These are phyloP conservation scores for Pisolithus microcarpus DNA, from an alignment of 768 basidiomycete species.

Conservation along the genomic window DNA sequence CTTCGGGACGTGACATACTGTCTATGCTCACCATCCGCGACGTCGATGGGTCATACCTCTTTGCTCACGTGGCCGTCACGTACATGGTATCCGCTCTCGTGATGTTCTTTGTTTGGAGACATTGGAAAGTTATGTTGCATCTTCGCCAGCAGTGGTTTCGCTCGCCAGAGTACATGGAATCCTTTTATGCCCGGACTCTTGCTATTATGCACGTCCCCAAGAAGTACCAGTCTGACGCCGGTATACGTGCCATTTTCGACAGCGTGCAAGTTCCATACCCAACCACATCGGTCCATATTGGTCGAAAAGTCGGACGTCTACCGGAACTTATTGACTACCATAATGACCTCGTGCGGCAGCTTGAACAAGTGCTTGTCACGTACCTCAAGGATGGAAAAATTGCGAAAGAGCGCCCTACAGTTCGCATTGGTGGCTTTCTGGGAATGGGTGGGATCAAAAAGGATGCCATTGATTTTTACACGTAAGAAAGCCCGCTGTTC, in stretches of 20 bases:
- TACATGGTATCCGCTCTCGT: constrained; percentile 77
- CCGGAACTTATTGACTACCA: constrained; percentile 89
- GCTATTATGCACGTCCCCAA: constrained; percentile 74
- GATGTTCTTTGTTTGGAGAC: constrained; percentile 60
- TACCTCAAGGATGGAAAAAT: constrained; percentile 82
- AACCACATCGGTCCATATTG: constrained; percentile 85
- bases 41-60: constrained; percentile 63
- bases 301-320: constrained; percentile 79
- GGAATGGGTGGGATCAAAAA: constrained; percentile 79
- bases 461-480: constrained; percentile 93
- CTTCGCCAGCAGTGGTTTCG: constrained; percentile 86
- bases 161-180: constrained; percentile 78
- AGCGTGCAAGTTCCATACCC: constrained; percentile 77
- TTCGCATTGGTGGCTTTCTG: constrained; percentile 70
- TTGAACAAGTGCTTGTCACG: constrained; percentile 82
- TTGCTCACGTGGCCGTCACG: constrained; percentile 75
- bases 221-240: constrained; percentile 79
- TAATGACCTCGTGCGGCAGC: constrained; percentile 88
- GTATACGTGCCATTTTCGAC: constrained; percentile 71
- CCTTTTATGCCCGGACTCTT: constrained; percentile 91
- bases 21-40: constrained; percentile 85
- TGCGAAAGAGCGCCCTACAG: constrained; percentile 73
- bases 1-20: constrained; percentile 50
- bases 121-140: constrained; percentile 73
- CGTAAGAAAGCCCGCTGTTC: constrained; percentile 41